phyloP scores from a whole-genome alignment of 2,329 filamentous ascomycete species.

The Claviceps humidiphila region DNA sequence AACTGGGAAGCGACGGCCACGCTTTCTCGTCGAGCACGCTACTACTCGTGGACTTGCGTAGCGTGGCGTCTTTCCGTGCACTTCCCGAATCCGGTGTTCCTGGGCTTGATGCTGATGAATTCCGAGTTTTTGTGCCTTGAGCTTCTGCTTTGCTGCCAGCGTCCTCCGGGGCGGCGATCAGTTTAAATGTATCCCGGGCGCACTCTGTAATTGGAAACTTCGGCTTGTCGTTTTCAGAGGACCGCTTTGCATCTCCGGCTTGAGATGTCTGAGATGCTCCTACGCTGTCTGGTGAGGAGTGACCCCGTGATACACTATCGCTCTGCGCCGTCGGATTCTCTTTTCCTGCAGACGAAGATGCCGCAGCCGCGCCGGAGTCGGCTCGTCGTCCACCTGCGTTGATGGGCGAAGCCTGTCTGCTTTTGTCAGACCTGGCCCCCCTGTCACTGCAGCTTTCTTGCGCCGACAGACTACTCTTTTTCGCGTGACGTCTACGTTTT shows the following conservation, averaged over 20 bases:
- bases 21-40: constrained; percentile 1
- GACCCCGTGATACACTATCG: neutral
- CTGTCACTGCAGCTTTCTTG: neutral
- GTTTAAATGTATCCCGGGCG: too few species aligned
- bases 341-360: neutral
- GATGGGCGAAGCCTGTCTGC: neutral
- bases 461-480: neutral
- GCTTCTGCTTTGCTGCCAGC: neutral
- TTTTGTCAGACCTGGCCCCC: neutral
- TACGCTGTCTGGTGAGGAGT: neutral
- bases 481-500: neutral
- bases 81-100: neutral
- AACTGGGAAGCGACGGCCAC: constrained; percentile 3
- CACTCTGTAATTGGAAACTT: neutral
- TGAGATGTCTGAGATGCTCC: neutral
- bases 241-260: neutral
- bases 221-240: neutral
- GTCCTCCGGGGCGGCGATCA: neutral
- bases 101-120: neutral
- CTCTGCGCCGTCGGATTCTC: neutral
- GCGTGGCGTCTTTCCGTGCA: neutral
- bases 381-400: neutral
- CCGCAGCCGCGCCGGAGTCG: neutral
- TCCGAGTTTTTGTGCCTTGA: too few species aligned
- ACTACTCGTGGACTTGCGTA: neutral